Base-by-base conservation (phyloP, 2,329 filamentous ascomycete genomes). In the Fusarium kyushuense region DNA sequence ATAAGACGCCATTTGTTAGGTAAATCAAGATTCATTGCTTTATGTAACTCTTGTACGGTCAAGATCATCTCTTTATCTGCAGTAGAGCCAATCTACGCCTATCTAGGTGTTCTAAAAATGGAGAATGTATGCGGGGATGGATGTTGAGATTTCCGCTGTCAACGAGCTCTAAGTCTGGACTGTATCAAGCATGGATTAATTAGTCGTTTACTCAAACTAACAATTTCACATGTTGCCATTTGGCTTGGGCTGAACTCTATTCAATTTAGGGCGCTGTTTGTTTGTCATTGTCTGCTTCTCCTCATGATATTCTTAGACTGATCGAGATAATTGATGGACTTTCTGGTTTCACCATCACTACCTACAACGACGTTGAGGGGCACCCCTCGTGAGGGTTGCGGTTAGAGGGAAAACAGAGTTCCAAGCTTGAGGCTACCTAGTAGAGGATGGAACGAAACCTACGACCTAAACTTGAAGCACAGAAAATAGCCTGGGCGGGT, bases 1-100 rank as follows among this genome's bases (percentile, higher is more conserved):
- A 61, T 66, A 56, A 55, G 48, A 43, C 21, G 19, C 41, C 33
- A 45, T 33, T 38, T 19, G 38, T 57, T 55, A 48, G 46, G 57
- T 57, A 40, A 63, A 46, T 47, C 30, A 63, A 35, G 45, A 25
- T 58, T 52, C 63, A 52, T 63, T 35, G 29, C 29, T 46, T 58
- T 64, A 59, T 41, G 38, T 59, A 47, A 58, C 16, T 42, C 19
- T 41, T 25, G 32, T 52, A n/a, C 30, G 21, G 25, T 14, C 16
- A 52, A 46, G 38, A 33, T 19, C 47, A 51, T 40, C 32, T n/a
- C 25, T 49, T 17, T 40, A 36, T 58, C 32, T 30, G 43, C 21
- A 35, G 14, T 19, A 25, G 19, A 49, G 7, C n/a, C 6, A 46
- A 23, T 16, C 21, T 60, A 30, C 27, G 27, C 36, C 41, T 35